Evolutionary conservation across 2,329 filamentous ascomycete species (phyloP).

Genomic region (Aureobasidium namibiae): DNA sequence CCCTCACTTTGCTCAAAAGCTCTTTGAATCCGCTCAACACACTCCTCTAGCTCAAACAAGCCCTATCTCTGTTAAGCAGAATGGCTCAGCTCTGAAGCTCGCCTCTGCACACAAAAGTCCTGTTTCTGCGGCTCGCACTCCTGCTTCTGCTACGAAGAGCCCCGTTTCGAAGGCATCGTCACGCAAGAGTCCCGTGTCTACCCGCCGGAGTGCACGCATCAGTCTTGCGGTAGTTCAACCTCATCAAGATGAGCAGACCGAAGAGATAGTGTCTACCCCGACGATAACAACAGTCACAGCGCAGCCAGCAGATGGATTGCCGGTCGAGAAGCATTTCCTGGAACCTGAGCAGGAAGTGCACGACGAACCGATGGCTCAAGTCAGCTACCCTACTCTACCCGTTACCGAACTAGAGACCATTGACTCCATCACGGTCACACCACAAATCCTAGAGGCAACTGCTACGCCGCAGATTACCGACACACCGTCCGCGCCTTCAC

Average conservation of each 20-base stretch:
- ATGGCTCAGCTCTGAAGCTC: not conserved
- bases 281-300: not conserved
- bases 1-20: not conserved
- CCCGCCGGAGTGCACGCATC: not conserved
- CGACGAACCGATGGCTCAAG: not conserved
- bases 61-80: not conserved
- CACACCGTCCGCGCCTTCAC: not conserved
- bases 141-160: not conserved
- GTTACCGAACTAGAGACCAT: not conserved
- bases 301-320: not conserved
- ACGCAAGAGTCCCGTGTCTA: conserved; percentile 7
- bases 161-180: not conserved
- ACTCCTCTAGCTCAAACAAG: not conserved
- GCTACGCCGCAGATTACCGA: conserved; percentile 5
- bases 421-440: not conserved
- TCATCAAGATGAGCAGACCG: not conserved
- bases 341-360: not conserved
- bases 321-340: not conserved
- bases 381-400: conserved; percentile 11
- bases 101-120: not conserved
- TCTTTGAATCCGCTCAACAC: not conserved
- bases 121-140: not conserved
- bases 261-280: not conserved
- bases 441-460: not conserved
- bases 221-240: not conserved